phyloP scores from a whole-genome alignment of 1,139 yeast genomes.

The Candida tropicalis region DNA sequence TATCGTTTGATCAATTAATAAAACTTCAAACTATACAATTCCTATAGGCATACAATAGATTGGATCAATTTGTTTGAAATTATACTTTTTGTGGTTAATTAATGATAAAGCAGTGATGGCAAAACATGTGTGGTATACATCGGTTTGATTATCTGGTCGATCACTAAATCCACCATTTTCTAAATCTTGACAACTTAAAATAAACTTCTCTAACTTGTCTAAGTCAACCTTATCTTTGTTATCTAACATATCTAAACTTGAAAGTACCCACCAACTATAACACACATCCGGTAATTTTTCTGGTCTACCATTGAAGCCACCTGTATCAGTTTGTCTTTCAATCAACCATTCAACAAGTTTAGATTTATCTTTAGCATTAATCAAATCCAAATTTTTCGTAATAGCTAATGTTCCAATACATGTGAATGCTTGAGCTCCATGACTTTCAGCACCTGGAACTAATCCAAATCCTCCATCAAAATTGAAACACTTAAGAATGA shows the following conservation, averaged over 20 bases:
- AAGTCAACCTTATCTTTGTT: conserved; percentile 76
- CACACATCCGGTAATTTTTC: conserved; percentile 96
- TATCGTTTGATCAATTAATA: too few relatives aligned
- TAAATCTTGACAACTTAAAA: conserved; percentile 75
- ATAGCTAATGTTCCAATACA: conserved; percentile 83
- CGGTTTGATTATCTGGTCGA: conserved; percentile 87
- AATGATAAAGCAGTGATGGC: conserved; percentile 87
- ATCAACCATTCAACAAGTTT: conserved; percentile 73
- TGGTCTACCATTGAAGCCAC: conserved; percentile 96
- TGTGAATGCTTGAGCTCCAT: conserved; percentile 90
- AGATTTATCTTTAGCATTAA: conserved; percentile 40
- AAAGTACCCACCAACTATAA: conserved; percentile 97
- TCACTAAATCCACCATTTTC: conserved; percentile 90
- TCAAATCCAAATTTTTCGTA: conserved; percentile 55
- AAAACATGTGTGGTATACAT: conserved; percentile 89
- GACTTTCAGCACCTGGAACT: conserved; percentile 94
- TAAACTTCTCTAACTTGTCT: conserved; percentile 61
- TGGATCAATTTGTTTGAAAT: conserved; percentile 71
- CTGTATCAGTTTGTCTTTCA: conserved; percentile 81
- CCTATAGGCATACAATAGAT: conserved; percentile 77
- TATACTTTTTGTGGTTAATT: conserved; percentile 55
- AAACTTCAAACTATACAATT: too few relatives aligned
- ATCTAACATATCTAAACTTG: conserved; percentile 70
- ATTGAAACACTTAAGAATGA: conserved; percentile 72
- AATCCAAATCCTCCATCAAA: conserved; percentile 97